Percentiles rank a stretch among this genome's conserved stretches.
phyloP scores from a whole-genome alignment of 1,284 basidiomycete species.

The Cutaneotrichosporon sp. region DNA sequence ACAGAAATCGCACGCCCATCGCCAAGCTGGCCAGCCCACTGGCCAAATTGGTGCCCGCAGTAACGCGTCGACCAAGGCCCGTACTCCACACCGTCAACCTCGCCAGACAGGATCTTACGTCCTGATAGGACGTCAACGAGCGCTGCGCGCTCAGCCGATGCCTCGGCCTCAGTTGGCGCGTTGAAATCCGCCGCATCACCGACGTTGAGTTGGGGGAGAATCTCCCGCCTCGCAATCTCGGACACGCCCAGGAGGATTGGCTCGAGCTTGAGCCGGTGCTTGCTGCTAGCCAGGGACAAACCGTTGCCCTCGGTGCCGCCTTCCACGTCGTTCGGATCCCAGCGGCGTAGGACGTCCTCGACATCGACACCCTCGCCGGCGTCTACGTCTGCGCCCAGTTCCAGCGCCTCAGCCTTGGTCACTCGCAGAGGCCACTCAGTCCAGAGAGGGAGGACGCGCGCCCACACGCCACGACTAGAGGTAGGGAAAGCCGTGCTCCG shows the following conservation, averaged over 20 bases:
- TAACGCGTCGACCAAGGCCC: constrained; percentile 86
- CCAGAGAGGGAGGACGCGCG: constrained; percentile 76
- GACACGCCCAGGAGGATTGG: constrained; percentile 64
- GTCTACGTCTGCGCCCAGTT: constrained; percentile 58
- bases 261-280: constrained; percentile 53
- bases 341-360: constrained; percentile 56
- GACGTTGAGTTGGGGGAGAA: constrained; percentile 77
- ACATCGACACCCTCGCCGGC: constrained; percentile 44
- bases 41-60: constrained; percentile 82
- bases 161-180: constrained; percentile 21
- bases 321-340: constrained; percentile 36
- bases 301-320: constrained; percentile 18
- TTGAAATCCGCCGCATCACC: constrained; percentile 64
- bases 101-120: constrained; percentile 59
- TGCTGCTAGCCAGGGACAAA: constrained; percentile 28
- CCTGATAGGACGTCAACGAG: constrained; percentile 77
- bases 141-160: constrained; percentile 55
- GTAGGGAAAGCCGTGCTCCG: constrained; percentile 58
- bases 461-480: constrained; percentile 54
- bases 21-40: constrained; percentile 93
- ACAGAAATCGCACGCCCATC: constrained; percentile 91
- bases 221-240: constrained; percentile 63
- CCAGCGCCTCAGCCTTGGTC: constrained; percentile 56
- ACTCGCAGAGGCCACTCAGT: constrained; percentile 81
- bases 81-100: constrained; percentile 53